phyloP scores from a whole-genome alignment of 768 basidiomycete species.

The Leucogyrophana mollusca region DNA sequence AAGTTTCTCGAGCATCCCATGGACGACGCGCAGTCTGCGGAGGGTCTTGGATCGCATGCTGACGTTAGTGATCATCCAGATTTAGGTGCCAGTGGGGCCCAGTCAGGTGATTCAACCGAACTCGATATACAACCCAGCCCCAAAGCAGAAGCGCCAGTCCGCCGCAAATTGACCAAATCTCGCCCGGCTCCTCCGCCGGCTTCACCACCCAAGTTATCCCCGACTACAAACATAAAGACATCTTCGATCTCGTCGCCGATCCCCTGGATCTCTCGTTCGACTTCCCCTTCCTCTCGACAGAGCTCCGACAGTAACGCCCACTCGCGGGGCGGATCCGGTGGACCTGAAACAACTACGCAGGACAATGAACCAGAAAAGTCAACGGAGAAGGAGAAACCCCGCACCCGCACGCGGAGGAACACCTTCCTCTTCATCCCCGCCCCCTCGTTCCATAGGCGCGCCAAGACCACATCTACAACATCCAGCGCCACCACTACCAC shows the following conservation, averaged over 20 bases:
- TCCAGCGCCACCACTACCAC: background rate
- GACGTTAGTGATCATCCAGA: too few relatives aligned
- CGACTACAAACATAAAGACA: too few relatives aligned
- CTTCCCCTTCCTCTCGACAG: background rate
- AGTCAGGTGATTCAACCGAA: too few relatives aligned
- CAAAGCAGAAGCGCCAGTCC: too few relatives aligned
- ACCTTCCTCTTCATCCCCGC: conserved; percentile 25
- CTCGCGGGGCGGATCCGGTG: background rate
- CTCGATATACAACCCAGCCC: too few relatives aligned
- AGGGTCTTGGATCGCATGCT: too few relatives aligned
- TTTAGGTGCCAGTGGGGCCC: too few relatives aligned
- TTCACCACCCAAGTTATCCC: too few relatives aligned
- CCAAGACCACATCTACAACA: conserved; percentile 13
- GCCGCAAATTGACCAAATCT: conserved; percentile 4
- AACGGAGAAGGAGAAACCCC: background rate
- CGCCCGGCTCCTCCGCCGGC: background rate
- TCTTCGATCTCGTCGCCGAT: too few relatives aligned
- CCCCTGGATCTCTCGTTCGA: conserved; percentile 2
- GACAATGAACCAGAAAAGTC: background rate
- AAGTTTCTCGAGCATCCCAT: background rate
- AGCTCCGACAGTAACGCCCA: background rate
- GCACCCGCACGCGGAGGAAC: conserved; percentile 15
- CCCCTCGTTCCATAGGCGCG: conserved; percentile 16
- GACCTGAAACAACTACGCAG: background rate
- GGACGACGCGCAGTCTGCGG: background rate